A percentile compares a stretch with the other conserved stretches of the same genome.
Conservation (phyloP, 257 asterid genomes). For the Solanum medicagineum region DNA sequence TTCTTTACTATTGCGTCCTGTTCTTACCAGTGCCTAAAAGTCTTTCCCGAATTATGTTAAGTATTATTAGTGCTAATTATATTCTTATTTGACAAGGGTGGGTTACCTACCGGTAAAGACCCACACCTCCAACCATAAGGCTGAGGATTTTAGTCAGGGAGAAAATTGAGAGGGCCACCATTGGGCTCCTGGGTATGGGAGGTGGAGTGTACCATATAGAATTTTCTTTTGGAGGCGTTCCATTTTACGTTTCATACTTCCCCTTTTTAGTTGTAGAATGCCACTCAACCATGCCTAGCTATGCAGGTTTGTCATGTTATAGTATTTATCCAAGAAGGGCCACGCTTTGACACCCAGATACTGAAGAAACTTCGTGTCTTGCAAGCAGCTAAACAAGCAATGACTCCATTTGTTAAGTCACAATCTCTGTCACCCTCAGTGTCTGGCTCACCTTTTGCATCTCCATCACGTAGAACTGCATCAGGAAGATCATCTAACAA, state of each 20-base stretch:
- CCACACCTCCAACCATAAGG: background rate
- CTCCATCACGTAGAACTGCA: slow-evolving; percentile 32
- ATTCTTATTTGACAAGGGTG: background rate
- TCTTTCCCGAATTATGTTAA: background rate
- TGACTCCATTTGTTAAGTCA: slow-evolving; percentile 53
- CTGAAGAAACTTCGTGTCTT: slow-evolving; percentile 58
- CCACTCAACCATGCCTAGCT: slow-evolving; percentile 41
- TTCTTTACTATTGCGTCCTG: background rate
- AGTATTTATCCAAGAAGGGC: slow-evolving; percentile 74
- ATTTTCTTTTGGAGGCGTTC: background rate
- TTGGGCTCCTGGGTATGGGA: background rate
- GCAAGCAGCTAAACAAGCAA: slow-evolving; percentile 80
- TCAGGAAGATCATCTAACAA: slow-evolving; percentile 38
- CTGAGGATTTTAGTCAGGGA: background rate
- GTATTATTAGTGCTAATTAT: background rate
- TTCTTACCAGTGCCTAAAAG: background rate
- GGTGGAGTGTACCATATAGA: background rate
- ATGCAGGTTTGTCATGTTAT: slow-evolving; percentile 93
- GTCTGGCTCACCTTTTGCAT: slow-evolving; percentile 34
- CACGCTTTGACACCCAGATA: slow-evolving; percentile 64
- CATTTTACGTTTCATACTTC: background rate
- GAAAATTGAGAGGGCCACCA: background rate
- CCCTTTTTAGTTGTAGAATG: background rate
- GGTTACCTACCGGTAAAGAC: background rate
- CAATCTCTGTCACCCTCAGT: slow-evolving; percentile 25